Conservation (phyloP, 2,329 filamentous ascomycete genomes). For the Fusarium illudens region DNA sequence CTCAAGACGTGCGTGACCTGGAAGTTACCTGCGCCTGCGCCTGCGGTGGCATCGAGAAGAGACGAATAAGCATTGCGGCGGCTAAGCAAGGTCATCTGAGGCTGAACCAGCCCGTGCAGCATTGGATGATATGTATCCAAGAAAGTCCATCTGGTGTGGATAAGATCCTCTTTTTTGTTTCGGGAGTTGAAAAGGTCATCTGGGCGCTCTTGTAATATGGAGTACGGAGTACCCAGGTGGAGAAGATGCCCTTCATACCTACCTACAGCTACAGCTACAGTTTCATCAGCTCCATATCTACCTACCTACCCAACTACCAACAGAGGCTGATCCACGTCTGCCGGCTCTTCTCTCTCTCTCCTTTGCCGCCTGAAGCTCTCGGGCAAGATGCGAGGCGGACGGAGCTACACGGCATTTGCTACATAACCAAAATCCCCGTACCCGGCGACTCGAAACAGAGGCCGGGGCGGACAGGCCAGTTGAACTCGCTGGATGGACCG, state of each 20-base stretch:
- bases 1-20: neutral
- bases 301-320: neutral
- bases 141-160: neutral
- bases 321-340: neutral
- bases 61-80: constrained; percentile 1
- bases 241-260: neutral
- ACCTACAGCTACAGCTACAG: neutral
- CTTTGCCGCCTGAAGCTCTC: neutral
- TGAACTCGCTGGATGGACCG: neutral
- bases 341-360: neutral
- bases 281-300: neutral
- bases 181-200: neutral
- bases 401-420: neutral
- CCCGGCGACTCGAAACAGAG: neutral
- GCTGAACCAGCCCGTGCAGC: neutral
- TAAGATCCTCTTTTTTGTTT: neutral
- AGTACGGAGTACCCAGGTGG: neutral
- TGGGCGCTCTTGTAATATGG: neutral
- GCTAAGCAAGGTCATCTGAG: constrained; percentile 23
- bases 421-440: neutral
- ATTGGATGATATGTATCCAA: neutral
- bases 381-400: neutral
- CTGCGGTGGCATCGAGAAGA: neutral
- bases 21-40: neutral
- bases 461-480: neutral